A percentile compares a stretch with the other conserved stretches of the same genome.
Conservation (phyloP, 78 protist species). For the Cavenderia fasciculata region DNA sequence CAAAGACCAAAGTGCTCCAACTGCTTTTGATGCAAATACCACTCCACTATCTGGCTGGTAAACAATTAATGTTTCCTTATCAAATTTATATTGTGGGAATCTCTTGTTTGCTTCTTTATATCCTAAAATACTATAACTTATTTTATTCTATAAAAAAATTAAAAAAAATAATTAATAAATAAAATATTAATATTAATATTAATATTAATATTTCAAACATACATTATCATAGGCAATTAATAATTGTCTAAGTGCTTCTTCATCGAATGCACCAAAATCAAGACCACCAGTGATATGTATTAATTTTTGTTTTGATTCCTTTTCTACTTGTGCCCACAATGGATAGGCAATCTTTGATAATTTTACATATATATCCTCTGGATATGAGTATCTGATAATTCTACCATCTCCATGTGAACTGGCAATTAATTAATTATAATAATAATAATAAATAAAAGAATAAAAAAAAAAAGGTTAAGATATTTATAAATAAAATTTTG, state of each 20-base stretch:
- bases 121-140: neutral
- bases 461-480: too few species aligned
- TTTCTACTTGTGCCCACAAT: constrained; percentile 36
- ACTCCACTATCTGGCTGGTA: constrained; percentile 71
- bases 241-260: constrained; percentile 13
- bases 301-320: constrained; percentile 16
- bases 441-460: too few species aligned
- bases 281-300: constrained; percentile 66
- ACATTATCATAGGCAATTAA: constrained; percentile 24
- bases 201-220: neutral
- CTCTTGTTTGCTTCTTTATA: constrained; percentile 35
- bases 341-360: constrained; percentile 39
- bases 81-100: constrained; percentile 60
- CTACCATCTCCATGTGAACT: constrained; percentile 33
- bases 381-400: constrained; percentile 55
- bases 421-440: too few species aligned
- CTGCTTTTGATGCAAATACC: constrained; percentile 48
- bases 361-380: constrained; percentile 49
- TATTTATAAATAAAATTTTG: too few species aligned
- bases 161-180: neutral
- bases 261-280: constrained; percentile 28
- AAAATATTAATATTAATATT: neutral
- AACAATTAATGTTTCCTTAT: neutral
- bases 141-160: neutral
- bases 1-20: constrained; percentile 12